Evolutionary conservation across 108 stramenopile genomes (phyloP), one percentile per base, ranked within the genome.

Genomic region (Fistulifera solaris): DNA sequence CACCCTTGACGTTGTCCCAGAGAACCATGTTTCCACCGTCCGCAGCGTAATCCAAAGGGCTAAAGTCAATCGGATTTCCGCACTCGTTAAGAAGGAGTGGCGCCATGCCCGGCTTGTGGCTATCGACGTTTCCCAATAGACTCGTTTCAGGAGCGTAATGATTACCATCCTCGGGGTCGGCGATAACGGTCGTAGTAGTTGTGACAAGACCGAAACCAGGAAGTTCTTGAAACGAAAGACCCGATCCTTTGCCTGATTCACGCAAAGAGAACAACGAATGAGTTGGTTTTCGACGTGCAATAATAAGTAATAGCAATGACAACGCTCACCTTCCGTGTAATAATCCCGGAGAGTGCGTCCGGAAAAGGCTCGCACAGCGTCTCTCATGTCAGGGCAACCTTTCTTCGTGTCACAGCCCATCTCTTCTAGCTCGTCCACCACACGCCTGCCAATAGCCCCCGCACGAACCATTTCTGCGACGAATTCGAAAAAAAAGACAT

Each of bases 21-120:
- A 75, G 62, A 18, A 66, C 73, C 78, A 79, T 75, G 49, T 75
- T 72, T 21, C 78, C 78, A 19, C 78, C 78, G 11, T 75, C 71
- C 21, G 45, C 10, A 19, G 49, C 60, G 26, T 28, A 54, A 50
- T 75, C 64, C 1, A 55, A 46, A 18, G 73, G 73, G 54, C 40
- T 56, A 35, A 75, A 79, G 22, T 75, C 78, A 28, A 69, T 58
- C 4, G 78, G 73, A 27, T 52, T 62, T 27, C 78, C 78, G 40
- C 71, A 68, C 14, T 61, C 58, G 18, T 69, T 60, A n/a, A 74
- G 42, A 19, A 64, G 51, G 17, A 79, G 59, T 7, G 67, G 60
- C 13, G 67, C 73, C 64, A 68, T 60, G 14, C 78, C 66, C 46
- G 58, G 55, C 13, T 66, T 48, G 43, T 79, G 78, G 11, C 50